Evolutionary conservation across 1,284 basidiomycete species (phyloP).

Genomic region (Lignosus rhinocerotis): DNA sequence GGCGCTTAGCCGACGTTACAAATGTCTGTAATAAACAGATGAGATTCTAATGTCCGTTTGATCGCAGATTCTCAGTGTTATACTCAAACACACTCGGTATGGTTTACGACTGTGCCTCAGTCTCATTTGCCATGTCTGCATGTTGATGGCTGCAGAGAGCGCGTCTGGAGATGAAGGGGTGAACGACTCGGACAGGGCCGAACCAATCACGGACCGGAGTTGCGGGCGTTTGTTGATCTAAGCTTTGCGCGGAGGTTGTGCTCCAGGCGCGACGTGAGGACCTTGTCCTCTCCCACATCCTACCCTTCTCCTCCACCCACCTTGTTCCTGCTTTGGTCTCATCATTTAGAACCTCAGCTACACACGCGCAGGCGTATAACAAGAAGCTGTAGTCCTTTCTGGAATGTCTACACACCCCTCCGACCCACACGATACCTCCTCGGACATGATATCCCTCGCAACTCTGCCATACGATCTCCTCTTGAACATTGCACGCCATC

Average conservation of each 20-base stretch:
- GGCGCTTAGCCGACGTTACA: neutral
- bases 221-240: constrained; percentile 8
- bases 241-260: constrained; percentile 7
- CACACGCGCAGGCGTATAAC: neutral
- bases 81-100: too few relatives aligned
- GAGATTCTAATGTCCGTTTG: too few relatives aligned
- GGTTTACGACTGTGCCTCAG: too few relatives aligned
- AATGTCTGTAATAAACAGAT: too few relatives aligned
- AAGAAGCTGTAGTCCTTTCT: neutral
- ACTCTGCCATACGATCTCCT: constrained; percentile 69
- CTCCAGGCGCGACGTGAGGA: constrained; percentile 15
- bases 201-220: constrained; percentile 12
- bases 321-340: constrained; percentile 6
- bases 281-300: constrained; percentile 23
- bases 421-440: constrained; percentile 19
- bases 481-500: constrained; percentile 60
- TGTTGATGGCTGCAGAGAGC: too few relatives aligned
- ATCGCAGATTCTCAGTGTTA: too few relatives aligned
- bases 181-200: neutral
- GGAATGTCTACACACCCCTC: constrained; percentile 18
- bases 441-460: constrained; percentile 37
- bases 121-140: too few relatives aligned
- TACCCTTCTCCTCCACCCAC: constrained; percentile 4
- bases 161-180: too few relatives aligned
- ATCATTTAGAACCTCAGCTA: neutral